Evolutionary conservation across 2,329 filamentous ascomycete species (phyloP), one percentile per base, ranked within the genome.

Genomic region (Xylaria digitata): DNA sequence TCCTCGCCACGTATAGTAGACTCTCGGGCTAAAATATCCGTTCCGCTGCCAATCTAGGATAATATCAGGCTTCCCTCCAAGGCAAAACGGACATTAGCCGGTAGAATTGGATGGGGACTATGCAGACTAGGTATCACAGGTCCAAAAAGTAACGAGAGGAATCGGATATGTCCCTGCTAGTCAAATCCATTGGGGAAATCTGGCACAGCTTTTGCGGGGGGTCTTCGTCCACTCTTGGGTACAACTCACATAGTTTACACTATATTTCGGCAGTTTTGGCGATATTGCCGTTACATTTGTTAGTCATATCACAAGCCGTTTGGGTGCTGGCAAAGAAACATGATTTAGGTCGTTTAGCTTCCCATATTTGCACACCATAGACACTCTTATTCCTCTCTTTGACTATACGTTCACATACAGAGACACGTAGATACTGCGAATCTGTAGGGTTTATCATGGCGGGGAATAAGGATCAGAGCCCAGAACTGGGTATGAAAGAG

Each of bases 401-500:
- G 21, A 46, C 37, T 46, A 23, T 1, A 45, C 43, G 19, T 26
- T 7, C 19, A 45, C 8, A 23, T 52, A 23, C 37, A n/a, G 23
- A 45, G 49, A 56, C 6, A 57, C 61, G 23, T n/a, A 37, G 43
- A 34, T 17, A 48, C 37, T 46, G 6, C 23, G 13, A 32, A 19
- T 13, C 13, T 9, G 6, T 23, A 34, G 23, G 21, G 15, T 21
- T 42, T n/a, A 57, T 30, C 30, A 76, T 76, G 74, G 67, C 67
- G 52, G 55, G 62, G 45, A 61, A 62, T 26, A 53, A 71, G 49
- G 63, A 68, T 30, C 53, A 69, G 55, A 64, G 72, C 37, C 65
- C 69, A 45, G 50, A 49, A 17, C 50, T 67, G 54, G 68, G 63
- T 17, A 67, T 75, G 67, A 72, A 53, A 46, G 70, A 72, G 46